Conservation (phyloP, 2,329 filamentous ascomycete genomes). For the Talaromyces albobiverticillius region DNA sequence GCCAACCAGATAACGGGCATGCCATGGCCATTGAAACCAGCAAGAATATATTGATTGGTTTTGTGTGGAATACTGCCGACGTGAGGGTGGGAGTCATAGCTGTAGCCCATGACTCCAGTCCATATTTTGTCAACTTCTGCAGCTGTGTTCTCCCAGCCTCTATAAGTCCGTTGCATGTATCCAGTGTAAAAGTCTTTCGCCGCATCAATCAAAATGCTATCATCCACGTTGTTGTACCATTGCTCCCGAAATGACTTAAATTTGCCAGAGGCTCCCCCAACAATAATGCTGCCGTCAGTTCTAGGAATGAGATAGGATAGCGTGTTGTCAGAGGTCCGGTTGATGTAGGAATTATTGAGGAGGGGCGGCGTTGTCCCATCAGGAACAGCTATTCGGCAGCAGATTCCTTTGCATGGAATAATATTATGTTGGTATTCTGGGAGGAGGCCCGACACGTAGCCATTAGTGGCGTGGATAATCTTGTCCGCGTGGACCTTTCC, state of each 20-base stretch:
- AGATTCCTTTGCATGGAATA: constrained; percentile 67
- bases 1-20: constrained; percentile 2
- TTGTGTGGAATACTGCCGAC: background rate
- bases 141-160: constrained; percentile 34
- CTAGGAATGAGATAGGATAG: constrained; percentile 68
- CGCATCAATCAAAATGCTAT: constrained; percentile 50
- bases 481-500: constrained; percentile 62
- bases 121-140: constrained; percentile 31
- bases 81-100: constrained; percentile 4
- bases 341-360: constrained; percentile 54
- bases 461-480: constrained; percentile 79
- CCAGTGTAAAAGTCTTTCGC: constrained; percentile 37
- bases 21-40: constrained; percentile 7
- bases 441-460: constrained; percentile 73
- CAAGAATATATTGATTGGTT: background rate
- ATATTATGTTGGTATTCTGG: constrained; percentile 68
- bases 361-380: constrained; percentile 22
- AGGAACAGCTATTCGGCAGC: constrained; percentile 31
- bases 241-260: constrained; percentile 27
- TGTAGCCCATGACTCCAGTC: constrained; percentile 26
- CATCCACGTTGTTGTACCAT: constrained; percentile 44
- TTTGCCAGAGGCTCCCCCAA: constrained; percentile 59
- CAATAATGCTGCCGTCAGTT: constrained; percentile 54
- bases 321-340: constrained; percentile 55
- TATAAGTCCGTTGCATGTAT: constrained; percentile 37